Conservation (phyloP, 192 early-diverging fungal species). For the Backusella macrospora region DNA sequence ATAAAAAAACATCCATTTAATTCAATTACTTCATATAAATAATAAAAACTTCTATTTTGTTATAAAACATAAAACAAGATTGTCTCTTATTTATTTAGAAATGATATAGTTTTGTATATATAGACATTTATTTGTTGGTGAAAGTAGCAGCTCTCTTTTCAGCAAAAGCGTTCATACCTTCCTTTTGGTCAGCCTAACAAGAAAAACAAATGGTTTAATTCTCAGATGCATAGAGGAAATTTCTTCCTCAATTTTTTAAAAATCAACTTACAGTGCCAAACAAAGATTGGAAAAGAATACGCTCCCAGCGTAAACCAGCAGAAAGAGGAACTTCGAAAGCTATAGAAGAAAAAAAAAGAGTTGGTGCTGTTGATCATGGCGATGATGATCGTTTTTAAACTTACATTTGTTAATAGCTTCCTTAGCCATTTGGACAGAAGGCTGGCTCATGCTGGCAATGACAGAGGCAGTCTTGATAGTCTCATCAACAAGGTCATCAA, state of each 20-base stretch:
- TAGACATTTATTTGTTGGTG: constrained; percentile 70
- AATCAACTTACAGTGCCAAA: constrained; percentile 76
- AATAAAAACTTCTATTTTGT: neutral
- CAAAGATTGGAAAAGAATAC: constrained; percentile 89
- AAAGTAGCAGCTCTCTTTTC: constrained; percentile 91
- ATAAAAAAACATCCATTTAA: neutral
- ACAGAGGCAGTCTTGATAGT: constrained; percentile 86
- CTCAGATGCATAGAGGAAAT: too few relatives aligned
- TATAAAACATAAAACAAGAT: neutral
- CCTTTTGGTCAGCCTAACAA: constrained; percentile 84
- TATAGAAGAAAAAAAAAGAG: constrained; percentile 30
- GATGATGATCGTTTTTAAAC: neutral
- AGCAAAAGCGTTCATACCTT: constrained; percentile 94
- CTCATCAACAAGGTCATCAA: constrained; percentile 84
- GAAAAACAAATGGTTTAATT: neutral
- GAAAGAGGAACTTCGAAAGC: constrained; percentile 86
- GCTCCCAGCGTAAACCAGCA: constrained; percentile 89
- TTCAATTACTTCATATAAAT: neutral
- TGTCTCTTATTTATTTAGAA: neutral
- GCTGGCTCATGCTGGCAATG: constrained; percentile 86
- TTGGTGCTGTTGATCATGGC: neutral
- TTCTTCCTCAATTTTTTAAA: neutral
- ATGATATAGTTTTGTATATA: neutral
- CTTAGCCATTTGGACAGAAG: constrained; percentile 92
- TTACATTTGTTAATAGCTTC: constrained; percentile 91